These are phyloP conservation scores for Chaetomium fimeti DNA, from an alignment of 495 filamentous ascomycete species.

Conservation along the genomic window DNA sequence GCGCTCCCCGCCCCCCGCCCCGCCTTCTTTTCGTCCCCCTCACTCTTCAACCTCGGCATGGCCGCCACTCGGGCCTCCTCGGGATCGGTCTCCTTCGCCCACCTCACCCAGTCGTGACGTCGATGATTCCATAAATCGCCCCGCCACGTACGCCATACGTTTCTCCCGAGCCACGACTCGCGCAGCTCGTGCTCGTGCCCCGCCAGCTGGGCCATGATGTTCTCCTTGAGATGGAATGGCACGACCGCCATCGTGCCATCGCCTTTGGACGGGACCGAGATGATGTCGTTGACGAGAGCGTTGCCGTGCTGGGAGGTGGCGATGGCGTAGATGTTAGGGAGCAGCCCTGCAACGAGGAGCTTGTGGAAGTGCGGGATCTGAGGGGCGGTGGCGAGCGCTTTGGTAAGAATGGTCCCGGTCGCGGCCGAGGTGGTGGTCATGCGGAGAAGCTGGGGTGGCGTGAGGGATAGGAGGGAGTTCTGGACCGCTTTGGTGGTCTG, in stretches of 20 bases:
- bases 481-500: slow-evolving; percentile 43
- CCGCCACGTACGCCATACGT: slow-evolving; percentile 88
- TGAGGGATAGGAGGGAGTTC: slow-evolving; percentile 41
- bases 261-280: slow-evolving; percentile 56
- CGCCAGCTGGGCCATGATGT: slow-evolving; percentile 46
- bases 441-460: slow-evolving; percentile 37
- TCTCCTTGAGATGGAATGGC: slow-evolving; percentile 55
- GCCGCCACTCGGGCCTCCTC: slow-evolving; percentile 33
- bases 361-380: slow-evolving; percentile 56
- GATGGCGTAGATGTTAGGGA: slow-evolving; percentile 60
- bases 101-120: slow-evolving; percentile 66
- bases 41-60: slow-evolving; percentile 22
- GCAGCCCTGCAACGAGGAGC: slow-evolving; percentile 43
- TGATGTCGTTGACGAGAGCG: slow-evolving; percentile 75
- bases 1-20: not conserved
- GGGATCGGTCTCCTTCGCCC: slow-evolving; percentile 57
- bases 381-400: slow-evolving; percentile 62
- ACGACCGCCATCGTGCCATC: slow-evolving; percentile 38
- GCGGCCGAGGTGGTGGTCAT: slow-evolving; percentile 41
- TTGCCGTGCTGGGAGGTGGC: slow-evolving; percentile 70
- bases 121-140: slow-evolving; percentile 73
- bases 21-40: slow-evolving; percentile 14
- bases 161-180: slow-evolving; percentile 71
- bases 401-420: slow-evolving; percentile 64
- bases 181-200: slow-evolving; percentile 62